These are phyloP conservation scores for Gaertneriomyces sp. DNA, from an alignment of 192 early-diverging fungal genomes.

Conservation along the genomic window DNA sequence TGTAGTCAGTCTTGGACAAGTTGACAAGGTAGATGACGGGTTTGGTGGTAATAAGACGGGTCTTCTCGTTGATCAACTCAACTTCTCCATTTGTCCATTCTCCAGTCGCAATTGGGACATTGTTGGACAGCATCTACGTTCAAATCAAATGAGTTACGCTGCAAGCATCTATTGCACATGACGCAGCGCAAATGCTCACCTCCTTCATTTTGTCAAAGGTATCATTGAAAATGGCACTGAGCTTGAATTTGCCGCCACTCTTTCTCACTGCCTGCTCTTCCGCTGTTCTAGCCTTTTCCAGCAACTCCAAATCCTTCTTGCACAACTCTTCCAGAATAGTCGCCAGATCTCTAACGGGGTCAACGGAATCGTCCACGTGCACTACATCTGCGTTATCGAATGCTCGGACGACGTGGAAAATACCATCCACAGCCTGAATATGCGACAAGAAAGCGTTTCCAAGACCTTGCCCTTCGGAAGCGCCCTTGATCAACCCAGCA, in stretches of 20 bases:
- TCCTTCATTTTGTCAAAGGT: conserved; percentile 60
- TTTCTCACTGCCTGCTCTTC: conserved; percentile 47
- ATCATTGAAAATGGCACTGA: conserved; percentile 37
- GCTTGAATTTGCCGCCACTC: conserved; percentile 43
- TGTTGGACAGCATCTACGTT: conserved; percentile 54
- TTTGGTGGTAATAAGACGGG: conserved; percentile 88
- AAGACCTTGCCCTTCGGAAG: conserved; percentile 47
- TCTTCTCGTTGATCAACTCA: conserved; percentile 77
- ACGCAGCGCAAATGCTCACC: neutral
- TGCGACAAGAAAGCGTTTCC: conserved; percentile 96
- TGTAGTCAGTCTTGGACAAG: conserved; percentile 80
- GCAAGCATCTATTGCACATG: too few species aligned
- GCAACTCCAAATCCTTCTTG: conserved; percentile 87
- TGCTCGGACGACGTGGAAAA: conserved; percentile 57
- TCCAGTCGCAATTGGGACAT: conserved; percentile 83
- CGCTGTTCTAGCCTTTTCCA: conserved; percentile 52
- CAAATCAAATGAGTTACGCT: too few species aligned
- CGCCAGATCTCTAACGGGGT: conserved; percentile 84
- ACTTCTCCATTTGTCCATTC: conserved; percentile 89
- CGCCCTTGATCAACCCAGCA: conserved; percentile 91
- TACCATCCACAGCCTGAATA: conserved; percentile 63
- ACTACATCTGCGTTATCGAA: conserved; percentile 90
- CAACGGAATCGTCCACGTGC: conserved; percentile 59
- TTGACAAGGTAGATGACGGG: conserved; percentile 84
- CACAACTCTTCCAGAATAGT: conserved; percentile 93